Evolutionary conservation across 768 basidiomycete genomes (phyloP), one percentile per base, ranked within the genome.

Genomic region (Mycena maculata): DNA sequence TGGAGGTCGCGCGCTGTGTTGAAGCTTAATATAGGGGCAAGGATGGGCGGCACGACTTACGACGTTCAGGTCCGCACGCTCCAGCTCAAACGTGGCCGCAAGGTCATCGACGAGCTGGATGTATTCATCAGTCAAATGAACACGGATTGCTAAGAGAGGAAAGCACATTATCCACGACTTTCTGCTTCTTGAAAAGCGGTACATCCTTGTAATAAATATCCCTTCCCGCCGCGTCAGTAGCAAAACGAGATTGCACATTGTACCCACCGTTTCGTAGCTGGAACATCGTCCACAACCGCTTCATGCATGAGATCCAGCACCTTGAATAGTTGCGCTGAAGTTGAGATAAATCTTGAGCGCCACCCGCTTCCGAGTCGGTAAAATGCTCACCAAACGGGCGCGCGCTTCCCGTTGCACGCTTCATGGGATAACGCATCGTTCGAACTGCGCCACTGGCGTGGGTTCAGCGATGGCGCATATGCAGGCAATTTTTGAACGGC

Each of bases 191-290:
- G 79, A 97, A 99, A 6, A 98, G 79, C 0, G 76, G 69, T 1
- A 95, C 91, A 63, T 97, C 94, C 69, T 88, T 89, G 79, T 99
- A 98, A 78, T 87, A 98, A 18, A 97, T 85, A 76, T 97, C 95
- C 16, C 96, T 95, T 63, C 2, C 28, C 15, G 16, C 13, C 13
- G 10, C 8, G 20, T 42, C 20, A n/a, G 41, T 42, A 42, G 18
- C 20, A n/a, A 9, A 42, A n/a, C 13, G 20, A 25, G 27, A 45
- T 13, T 69, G 41, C 49, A 60, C 71, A 65, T 63, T 59, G 58
- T 61, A 60, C 65, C 23, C 12, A 89, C 90, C 91, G 80, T 79
- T 93, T 92, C 16, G 92, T 92, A 10, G 83, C 76, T 1, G 92
- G 86, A 15, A 88, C 76, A 18, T 80, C 83, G 22, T 82, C 79